Conservation (phyloP, 1,284 basidiomycete species). For the Phenoliferia sp. region DNA sequence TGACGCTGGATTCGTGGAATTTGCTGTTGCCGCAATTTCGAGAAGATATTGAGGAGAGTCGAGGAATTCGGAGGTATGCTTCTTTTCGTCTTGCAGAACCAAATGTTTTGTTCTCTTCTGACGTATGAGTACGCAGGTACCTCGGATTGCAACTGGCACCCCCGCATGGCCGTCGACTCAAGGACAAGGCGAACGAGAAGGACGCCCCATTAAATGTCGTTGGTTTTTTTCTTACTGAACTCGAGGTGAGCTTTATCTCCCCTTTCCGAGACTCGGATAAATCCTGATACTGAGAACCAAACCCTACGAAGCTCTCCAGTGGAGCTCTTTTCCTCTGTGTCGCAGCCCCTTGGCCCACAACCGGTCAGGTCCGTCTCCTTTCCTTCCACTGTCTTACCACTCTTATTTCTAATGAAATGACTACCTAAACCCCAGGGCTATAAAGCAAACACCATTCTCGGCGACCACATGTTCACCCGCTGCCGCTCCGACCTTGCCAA, state of each 20-base stretch:
- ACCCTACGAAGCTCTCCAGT: background rate
- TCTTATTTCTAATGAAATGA: background rate
- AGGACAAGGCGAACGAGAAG: background rate
- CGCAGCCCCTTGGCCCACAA: background rate
- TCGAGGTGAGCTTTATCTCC: background rate
- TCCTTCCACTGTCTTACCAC: background rate
- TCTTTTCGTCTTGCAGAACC: background rate
- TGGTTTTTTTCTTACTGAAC: background rate
- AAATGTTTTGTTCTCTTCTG: too few relatives aligned
- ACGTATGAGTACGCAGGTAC: too few relatives aligned
- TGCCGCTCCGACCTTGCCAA: background rate
- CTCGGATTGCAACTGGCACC: background rate
- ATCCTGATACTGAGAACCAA: background rate
- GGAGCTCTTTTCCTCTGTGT: background rate
- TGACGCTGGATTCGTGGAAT: slow-evolving; percentile 16
- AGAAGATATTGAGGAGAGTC: background rate
- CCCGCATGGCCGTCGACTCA: background rate
- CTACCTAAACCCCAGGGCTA: background rate
- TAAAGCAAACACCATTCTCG: background rate
- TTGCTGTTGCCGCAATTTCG: background rate
- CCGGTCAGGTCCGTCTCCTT: background rate
- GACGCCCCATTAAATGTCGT: background rate
- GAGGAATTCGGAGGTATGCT: background rate
- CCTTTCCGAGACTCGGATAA: background rate
- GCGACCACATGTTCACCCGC: background rate